Evolutionary conservation across 2,329 filamentous ascomycete genomes (phyloP).

Genomic region (Metarhizium humberi): DNA sequence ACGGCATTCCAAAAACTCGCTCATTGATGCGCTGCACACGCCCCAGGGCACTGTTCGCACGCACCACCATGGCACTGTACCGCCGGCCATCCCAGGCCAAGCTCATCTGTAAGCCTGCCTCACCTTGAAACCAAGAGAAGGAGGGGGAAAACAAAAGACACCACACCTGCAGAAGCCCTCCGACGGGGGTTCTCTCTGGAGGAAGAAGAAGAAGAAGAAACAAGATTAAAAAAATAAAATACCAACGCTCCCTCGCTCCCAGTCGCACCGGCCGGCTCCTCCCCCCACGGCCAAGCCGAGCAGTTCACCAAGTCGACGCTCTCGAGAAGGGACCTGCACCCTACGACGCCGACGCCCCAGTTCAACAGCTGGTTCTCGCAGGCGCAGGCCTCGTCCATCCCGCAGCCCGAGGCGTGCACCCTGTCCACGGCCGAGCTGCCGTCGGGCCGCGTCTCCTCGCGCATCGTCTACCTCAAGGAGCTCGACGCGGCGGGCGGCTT

Average conservation of each 20-base stretch:
- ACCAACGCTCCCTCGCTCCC: neutral
- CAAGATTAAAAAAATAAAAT: too few species aligned
- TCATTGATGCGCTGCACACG: conserved; percentile 13
- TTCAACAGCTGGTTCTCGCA: conserved; percentile 85
- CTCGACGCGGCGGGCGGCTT: conserved; percentile 68
- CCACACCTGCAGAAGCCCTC: too few species aligned
- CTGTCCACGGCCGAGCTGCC: conserved; percentile 79
- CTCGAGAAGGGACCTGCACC: conserved; percentile 48
- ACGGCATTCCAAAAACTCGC: neutral
- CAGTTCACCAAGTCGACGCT: conserved; percentile 65
- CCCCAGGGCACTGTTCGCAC: conserved; percentile 11
- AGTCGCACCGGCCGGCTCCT: conserved; percentile 56
- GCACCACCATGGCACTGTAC: conserved; percentile 35
- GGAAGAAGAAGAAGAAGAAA: neutral
- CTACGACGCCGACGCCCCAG: conserved; percentile 61
- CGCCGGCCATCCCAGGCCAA: conserved; percentile 22
- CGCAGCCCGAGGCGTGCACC: conserved; percentile 81
- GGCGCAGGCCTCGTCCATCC: conserved; percentile 50
- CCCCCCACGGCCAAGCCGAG: conserved; percentile 54
- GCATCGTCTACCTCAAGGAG: conserved; percentile 93
- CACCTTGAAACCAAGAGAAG: too few species aligned
- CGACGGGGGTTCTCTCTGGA: neutral
- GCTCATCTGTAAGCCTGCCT: conserved; percentile 35
- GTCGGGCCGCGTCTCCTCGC: conserved; percentile 72
- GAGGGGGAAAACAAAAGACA: neutral